Conservation (phyloP, 2,329 filamentous ascomycete species). For the Fusarium liriodendri region DNA sequence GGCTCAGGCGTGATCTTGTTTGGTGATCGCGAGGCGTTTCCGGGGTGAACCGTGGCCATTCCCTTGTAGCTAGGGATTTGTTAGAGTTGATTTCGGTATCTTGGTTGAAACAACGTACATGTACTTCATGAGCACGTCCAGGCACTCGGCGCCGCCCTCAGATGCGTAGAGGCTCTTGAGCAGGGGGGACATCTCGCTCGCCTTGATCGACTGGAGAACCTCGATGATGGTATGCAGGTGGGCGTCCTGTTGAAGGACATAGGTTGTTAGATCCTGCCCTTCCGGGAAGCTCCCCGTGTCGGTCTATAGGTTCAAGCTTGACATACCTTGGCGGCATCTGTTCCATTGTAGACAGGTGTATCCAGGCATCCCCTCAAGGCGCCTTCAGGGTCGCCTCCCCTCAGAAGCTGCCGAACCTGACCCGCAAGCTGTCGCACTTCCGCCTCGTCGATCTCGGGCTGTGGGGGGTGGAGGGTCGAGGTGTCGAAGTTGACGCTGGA, state of each 20-base stretch:
- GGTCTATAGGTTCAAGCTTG: neutral
- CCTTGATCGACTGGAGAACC: slow-evolving; percentile 95
- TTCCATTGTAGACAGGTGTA: slow-evolving; percentile 79
- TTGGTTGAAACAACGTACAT: slow-evolving; percentile 68
- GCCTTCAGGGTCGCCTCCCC: slow-evolving; percentile 88
- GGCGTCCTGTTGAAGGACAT: slow-evolving; percentile 69
- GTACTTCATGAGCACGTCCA: slow-evolving; percentile 98
- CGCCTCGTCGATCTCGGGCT: slow-evolving; percentile 77
- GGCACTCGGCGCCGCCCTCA: slow-evolving; percentile 82
- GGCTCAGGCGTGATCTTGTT: slow-evolving; percentile 74
- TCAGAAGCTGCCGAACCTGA: slow-evolving; percentile 88
- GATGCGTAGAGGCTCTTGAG: slow-evolving; percentile 83
- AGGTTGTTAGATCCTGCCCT: slow-evolving; percentile 8
- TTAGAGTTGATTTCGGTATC: slow-evolving; percentile 14
- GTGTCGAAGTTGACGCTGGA: slow-evolving; percentile 92
- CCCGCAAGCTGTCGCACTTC: slow-evolving; percentile 82
- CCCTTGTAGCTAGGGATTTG: slow-evolving; percentile 79
- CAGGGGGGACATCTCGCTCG: slow-evolving; percentile 93
- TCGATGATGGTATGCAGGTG: slow-evolving; percentile 91
- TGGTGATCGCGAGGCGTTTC: slow-evolving; percentile 57
- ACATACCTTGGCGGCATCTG: slow-evolving; percentile 67
- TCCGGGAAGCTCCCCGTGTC: neutral
- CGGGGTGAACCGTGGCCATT: slow-evolving; percentile 69
- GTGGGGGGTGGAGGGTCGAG: slow-evolving; percentile 81
- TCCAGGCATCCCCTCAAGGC: slow-evolving; percentile 87